These are phyloP conservation scores for Rhizopus stolonifer DNA, from an alignment of 371 early-diverging fungal species.

Conservation along the genomic window DNA sequence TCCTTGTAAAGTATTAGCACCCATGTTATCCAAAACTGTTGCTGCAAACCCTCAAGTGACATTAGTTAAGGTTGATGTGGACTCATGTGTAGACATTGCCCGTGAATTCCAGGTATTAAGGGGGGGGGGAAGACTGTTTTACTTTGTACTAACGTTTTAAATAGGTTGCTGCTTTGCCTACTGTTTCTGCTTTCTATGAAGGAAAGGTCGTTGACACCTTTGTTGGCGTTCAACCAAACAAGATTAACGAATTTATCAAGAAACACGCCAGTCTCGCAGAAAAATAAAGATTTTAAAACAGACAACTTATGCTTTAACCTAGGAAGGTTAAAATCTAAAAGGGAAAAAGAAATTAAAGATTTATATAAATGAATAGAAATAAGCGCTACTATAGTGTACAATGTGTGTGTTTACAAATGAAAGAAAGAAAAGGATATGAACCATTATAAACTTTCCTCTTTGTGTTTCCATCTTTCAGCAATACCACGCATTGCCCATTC, in stretches of 20 bases:
- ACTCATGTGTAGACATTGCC: constrained; percentile 59
- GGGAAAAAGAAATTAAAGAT: too few species aligned
- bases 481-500: constrained; percentile 52
- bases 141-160: neutral
- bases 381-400: neutral
- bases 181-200: constrained; percentile 69
- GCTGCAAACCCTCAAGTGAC: constrained; percentile 61
- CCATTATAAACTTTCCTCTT: neutral
- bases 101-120: constrained; percentile 53
- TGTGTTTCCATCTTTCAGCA: constrained; percentile 16
- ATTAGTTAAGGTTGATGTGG: constrained; percentile 75
- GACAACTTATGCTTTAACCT: neutral
- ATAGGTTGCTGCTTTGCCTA: constrained; percentile 72
- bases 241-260: constrained; percentile 58
- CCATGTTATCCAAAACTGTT: constrained; percentile 63
- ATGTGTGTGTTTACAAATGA: neutral
- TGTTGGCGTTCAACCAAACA: constrained; percentile 56
- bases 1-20: constrained; percentile 75
- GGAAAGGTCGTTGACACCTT: constrained; percentile 65
- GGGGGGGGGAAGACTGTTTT: neutral
- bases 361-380: too few species aligned
- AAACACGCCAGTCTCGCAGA: constrained; percentile 35
- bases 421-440: too few species aligned
- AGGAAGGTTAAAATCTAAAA: too few species aligned
- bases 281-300: neutral